Evolutionary conservation across 192 early-diverging fungal species (phyloP).

Genomic region (Coemansia sp.): DNA sequence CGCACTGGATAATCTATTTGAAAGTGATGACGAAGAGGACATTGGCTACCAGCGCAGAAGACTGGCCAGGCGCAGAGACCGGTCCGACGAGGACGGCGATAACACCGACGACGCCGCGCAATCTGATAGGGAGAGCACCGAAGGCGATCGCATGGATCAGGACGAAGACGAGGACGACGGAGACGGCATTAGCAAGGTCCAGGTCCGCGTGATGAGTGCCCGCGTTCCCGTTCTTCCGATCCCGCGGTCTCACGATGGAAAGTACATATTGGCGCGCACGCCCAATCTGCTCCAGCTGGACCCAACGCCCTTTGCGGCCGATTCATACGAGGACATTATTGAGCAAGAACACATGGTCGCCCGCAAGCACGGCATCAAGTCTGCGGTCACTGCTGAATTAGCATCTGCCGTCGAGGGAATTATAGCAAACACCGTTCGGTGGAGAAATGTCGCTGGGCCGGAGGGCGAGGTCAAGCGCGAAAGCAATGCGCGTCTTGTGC

Average conservation of each 20-base stretch:
- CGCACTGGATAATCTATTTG: constrained; percentile 20
- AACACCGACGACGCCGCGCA: not conserved
- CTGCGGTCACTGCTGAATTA: constrained; percentile 35
- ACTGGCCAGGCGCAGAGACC: constrained; percentile 11
- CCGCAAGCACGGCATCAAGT: constrained; percentile 26
- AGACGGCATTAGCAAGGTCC: constrained; percentile 6
- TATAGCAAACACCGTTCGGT: constrained; percentile 45
- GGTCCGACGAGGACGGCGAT: constrained; percentile 34
- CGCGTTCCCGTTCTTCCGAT: constrained; percentile 31
- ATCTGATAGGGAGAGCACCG: not conserved
- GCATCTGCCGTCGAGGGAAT: constrained; percentile 43
- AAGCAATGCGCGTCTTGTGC: constrained; percentile 51
- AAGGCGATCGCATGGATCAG: not conserved
- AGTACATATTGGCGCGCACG: constrained; percentile 34
- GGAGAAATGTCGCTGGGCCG: constrained; percentile 15
- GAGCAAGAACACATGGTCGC: constrained; percentile 34
- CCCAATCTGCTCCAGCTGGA: constrained; percentile 50
- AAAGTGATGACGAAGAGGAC: constrained; percentile 17
- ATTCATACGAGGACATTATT: constrained; percentile 38
- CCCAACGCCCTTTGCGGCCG: constrained; percentile 36
- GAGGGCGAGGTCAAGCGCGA: constrained; percentile 17
- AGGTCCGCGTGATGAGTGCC: constrained; percentile 34
- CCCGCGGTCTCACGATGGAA: constrained; percentile 21
- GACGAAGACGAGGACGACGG: constrained; percentile 12
- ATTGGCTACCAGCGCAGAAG: not conserved